A percentile compares a stretch with the other conserved stretches of the same genome.
These are phyloP conservation scores for Fusarium decemcellulare DNA, from an alignment of 2,329 filamentous ascomycete genomes.

Conservation along the genomic window DNA sequence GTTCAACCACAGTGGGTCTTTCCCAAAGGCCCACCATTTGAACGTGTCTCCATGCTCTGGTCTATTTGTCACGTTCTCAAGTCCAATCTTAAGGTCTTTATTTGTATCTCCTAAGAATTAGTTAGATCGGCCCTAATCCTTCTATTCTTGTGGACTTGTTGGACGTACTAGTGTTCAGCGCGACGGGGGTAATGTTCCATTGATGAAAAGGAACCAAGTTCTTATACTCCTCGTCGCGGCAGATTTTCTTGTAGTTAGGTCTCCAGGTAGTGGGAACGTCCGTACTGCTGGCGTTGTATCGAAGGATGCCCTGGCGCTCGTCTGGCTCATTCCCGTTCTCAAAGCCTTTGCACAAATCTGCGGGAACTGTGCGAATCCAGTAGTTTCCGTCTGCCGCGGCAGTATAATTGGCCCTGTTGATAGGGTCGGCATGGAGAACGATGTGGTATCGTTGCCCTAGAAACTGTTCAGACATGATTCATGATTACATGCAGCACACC, in stretches of 20 bases:
- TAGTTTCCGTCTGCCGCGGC: slow-evolving; percentile 4
- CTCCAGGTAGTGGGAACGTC: slow-evolving; percentile 16
- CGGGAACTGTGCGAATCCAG: slow-evolving; percentile 16
- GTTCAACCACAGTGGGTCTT: slow-evolving; percentile 28
- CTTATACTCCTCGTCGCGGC: neutral
- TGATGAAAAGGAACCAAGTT: neutral
- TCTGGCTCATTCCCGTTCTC: slow-evolving; percentile 18
- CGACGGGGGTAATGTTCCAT: neutral
- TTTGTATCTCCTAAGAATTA: neutral
- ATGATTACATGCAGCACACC: neutral
- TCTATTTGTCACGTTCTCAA: neutral
- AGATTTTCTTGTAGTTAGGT: neutral
- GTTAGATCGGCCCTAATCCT: neutral
- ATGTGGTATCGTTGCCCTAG: slow-evolving; percentile 2
- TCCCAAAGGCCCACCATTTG: neutral
- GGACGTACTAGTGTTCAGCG: neutral
- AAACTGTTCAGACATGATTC: neutral
- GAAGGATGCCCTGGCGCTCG: slow-evolving; percentile 19
- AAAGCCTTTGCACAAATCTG: slow-evolving; percentile 19
- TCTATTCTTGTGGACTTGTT: neutral
- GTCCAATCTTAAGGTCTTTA: neutral
- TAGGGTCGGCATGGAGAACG: neutral
- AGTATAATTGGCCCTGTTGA: neutral
- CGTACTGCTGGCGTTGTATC: slow-evolving; percentile 13
- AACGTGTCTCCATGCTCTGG: neutral